Conservation (phyloP, 257 asterid genomes). For the Solanum lycopersicoides region DNA sequence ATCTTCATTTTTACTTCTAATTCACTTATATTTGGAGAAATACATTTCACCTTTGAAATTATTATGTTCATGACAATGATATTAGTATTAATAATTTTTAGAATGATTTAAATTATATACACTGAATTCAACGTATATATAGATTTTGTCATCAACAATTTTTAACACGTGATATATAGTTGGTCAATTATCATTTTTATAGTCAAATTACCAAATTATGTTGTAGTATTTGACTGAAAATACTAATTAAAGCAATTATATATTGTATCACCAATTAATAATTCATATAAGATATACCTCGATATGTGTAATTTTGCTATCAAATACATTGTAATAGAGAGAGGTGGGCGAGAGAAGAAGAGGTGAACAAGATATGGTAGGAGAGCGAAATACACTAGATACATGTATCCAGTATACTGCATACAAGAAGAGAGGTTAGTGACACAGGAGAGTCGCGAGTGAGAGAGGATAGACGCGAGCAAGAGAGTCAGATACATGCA, state of each 20-base stretch:
- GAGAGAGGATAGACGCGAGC: too few species aligned
- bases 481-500: too few species aligned
- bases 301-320: too few species aligned
- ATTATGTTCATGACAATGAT: slow-evolving; percentile 2
- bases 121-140: neutral
- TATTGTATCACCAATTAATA: too few species aligned
- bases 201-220: neutral
- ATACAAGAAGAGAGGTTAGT: too few species aligned
- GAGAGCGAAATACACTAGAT: too few species aligned
- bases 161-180: neutral
- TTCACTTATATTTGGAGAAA: slow-evolving; percentile 5
- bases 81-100: neutral
- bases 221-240: neutral
- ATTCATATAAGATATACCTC: too few species aligned
- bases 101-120: neutral
- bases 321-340: too few species aligned
- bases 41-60: neutral
- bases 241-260: neutral
- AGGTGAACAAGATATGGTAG: too few species aligned
- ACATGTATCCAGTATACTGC: too few species aligned
- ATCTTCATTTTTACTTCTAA: slow-evolving; percentile 16
- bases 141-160: neutral
- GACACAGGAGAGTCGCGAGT: too few species aligned
- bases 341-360: too few species aligned
- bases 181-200: neutral